Evolutionary conservation across 805 yeast genomes (phyloP).

Genomic region (Wickerhamiella musiphila): DNA sequence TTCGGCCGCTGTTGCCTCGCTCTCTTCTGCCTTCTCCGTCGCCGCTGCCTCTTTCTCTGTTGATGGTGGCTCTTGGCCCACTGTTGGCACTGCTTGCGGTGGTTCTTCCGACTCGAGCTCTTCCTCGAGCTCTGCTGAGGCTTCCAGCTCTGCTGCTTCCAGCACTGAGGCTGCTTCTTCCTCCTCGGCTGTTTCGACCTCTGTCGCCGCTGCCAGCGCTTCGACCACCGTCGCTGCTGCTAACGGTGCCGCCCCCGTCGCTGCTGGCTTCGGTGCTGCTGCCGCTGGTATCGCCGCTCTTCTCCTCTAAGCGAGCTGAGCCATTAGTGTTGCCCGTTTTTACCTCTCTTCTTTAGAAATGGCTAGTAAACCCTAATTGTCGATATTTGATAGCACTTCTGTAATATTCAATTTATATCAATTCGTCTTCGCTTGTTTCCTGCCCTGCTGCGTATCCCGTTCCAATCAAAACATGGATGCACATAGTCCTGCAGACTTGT

Average conservation of each 20-base stretch:
- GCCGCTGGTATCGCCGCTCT: slow-evolving; percentile 14
- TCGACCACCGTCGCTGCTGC: slow-evolving; percentile 3
- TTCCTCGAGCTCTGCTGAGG: slow-evolving; percentile 7
- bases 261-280: slow-evolving; percentile 13
- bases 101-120: slow-evolving; percentile 6
- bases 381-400: no score
- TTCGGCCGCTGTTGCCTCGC: slow-evolving; percentile 5
- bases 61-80: not conserved
- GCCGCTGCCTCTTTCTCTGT: slow-evolving; percentile 6
- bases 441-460: no score
- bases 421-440: no score
- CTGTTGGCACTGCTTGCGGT: slow-evolving; percentile 1
- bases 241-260: slow-evolving; percentile 12
- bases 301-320: slow-evolving; percentile 11
- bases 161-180: slow-evolving; percentile 7
- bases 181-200: slow-evolving; percentile 7
- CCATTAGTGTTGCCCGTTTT: no score
- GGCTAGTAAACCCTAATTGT: no score
- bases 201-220: slow-evolving; percentile 7
- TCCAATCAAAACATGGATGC: no score
- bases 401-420: no score
- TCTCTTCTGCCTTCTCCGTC: slow-evolving; percentile 8
- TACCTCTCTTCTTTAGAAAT: no score
- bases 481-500: no score
- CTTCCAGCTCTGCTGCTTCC: slow-evolving; percentile 7